Base-by-base conservation (phyloP, 257 asterid genomes). In the Penstemon barbatus region DNA sequence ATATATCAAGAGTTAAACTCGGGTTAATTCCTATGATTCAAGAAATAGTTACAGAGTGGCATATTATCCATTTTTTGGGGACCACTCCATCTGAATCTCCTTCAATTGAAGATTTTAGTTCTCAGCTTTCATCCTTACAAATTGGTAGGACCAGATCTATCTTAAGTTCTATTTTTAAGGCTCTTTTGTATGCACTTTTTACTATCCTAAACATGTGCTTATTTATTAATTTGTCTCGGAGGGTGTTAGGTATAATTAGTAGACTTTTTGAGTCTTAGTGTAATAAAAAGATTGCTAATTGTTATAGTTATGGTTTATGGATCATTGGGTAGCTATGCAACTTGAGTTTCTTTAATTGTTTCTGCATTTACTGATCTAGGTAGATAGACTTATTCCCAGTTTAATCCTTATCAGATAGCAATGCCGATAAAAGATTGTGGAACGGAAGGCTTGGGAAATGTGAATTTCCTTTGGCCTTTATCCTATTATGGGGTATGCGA, bases 41-140 rank as follows among this genome's bases (percentile, higher is more conserved):
- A 85, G 99, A 93, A 80, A 80, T 77, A 73, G 64, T 85, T 60
- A 80, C 89, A 6, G 95, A 93, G 78, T 93, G 99, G 99, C 97
- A 90, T 80, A 87, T 93, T 69, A 77, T 93, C 76, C 80, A 80
- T 74, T 93, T 81, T 84, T 73, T 93, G 68, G 96, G 89, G 61
- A 85, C 88, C 66, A 84, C 95, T 33, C 89, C 99, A 65, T 87
- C 92, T 44, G 95, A 87, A 66, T 81, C 94, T 74, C 96, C 89
- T 68, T 83, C 83, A 57, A 63, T 90, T 72, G 97, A 90, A 81
- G 99, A 93, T 79, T 93, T 90, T 73, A 88, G 90, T 78, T 84
- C 82, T 74, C 92, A 78, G 76, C 95, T 93, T 80, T 90, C 99
- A 49, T 85, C 97, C 52, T 82, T 90, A 75, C 95, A 90, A 66